These are phyloP conservation scores for Pseudogymnoascus sp. DNA, from an alignment of 2,329 filamentous ascomycete genomes.

Conservation along the genomic window DNA sequence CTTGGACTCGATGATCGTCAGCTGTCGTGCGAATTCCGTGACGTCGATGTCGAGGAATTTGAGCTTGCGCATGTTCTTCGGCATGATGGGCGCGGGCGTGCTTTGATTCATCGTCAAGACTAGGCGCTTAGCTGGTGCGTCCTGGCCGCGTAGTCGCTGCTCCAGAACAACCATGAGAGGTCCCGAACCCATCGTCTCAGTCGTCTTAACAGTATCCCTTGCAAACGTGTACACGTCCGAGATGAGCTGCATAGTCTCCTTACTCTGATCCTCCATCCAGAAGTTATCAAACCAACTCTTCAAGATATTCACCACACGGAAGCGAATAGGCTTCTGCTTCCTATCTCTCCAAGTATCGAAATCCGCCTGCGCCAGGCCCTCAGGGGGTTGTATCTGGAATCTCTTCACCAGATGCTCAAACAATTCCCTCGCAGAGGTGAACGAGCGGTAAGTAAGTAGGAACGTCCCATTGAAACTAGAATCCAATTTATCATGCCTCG, in stretches of 20 bases:
- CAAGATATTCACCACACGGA: conserved; percentile 92
- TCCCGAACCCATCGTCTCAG: conserved; percentile 80
- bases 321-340: conserved; percentile 93
- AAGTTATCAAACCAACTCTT: conserved; percentile 98
- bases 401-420: conserved; percentile 88
- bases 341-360: conserved; percentile 83
- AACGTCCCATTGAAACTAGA: conserved; percentile 97
- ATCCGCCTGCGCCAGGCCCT: conserved; percentile 65
- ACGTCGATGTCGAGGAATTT: conserved; percentile 97
- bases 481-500: conserved; percentile 89
- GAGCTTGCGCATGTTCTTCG: conserved; percentile 99
- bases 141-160: conserved; percentile 79
- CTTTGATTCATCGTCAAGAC: conserved; percentile 78
- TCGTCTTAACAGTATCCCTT: conserved; percentile 83
- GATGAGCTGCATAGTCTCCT: conserved; percentile 75
- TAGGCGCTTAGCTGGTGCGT: conserved; percentile 75
- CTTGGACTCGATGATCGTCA: conserved; percentile 93
- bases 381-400: conserved; percentile 86
- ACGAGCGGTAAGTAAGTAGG: conserved; percentile 90
- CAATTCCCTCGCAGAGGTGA: conserved; percentile 80
- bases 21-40: conserved; percentile 90
- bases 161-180: conserved; percentile 82
- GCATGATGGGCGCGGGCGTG: conserved; percentile 80
- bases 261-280: conserved; percentile 93
- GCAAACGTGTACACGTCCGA: conserved; percentile 86